Base-by-base conservation (phyloP, 2,329 filamentous ascomycete genomes). In the Pyrenochaeta sp. region DNA sequence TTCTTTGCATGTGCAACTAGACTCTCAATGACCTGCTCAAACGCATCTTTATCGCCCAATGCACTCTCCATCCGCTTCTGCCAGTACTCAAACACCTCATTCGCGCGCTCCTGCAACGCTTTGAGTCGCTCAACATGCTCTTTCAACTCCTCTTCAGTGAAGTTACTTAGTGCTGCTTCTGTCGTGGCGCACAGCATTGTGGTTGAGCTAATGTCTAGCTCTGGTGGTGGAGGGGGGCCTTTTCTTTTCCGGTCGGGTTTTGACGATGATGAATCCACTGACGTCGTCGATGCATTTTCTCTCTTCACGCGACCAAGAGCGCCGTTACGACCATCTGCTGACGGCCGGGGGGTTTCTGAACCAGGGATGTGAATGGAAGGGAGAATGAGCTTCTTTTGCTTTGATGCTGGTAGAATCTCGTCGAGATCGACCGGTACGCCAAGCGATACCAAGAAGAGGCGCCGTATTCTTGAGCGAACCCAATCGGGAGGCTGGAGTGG, bases 11-110 rank as follows among this genome's bases (percentile, higher is more conserved):
- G 90, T 71, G 91, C 94, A 29, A 96, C 93, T 55, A 97, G 72
- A 70, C 96, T 96, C 74, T 96, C 93, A 79, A 97, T 96, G 11
- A 97, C 93, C 1, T 90, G 91, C 68, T 97, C 93, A 69, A 96
- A 94, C 3, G 91, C 90, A 68, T 96, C 93, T 58, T 94, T 87
- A 67, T 97, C 93, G 27, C 89, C 89, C 53, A 96, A 76, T 61
- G 93, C 90, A 58, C 91, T 90, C 67, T 96, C 92, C 39, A 88
- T 87, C 60, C 86, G 79, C 75, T 89, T 89, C 58, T 89, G 81
- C 93, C 93, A 97, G 68, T 93, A 96, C 55, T 90, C 88, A 38
- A 96, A 76, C 26, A 92, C 85, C 46, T 89, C 83, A 41, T 86
- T 88, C 3, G 90, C 90, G 15, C 81, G 79, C n/a, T 77, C 78